Evolutionary conservation across 148 eudicot species (phyloP).

Genomic region (Rhododendron ferrugineum): DNA sequence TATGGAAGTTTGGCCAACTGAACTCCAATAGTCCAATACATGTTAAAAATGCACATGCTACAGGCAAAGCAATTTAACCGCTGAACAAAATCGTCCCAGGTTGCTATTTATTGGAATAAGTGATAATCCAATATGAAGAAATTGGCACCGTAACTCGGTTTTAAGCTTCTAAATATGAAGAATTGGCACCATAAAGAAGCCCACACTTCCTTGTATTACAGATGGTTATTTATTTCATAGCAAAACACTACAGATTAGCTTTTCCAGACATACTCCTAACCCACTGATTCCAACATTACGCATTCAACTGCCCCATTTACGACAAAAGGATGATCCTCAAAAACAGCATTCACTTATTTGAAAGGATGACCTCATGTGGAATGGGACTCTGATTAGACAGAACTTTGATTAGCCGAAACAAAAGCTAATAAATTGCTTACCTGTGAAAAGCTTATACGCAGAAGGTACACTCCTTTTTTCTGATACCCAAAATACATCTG

Average conservation of each 20-base stretch:
- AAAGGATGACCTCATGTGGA: not conserved
- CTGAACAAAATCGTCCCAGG: not conserved
- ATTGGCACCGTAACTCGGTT: not conserved
- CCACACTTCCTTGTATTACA: not conserved
- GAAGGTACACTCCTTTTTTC: conserved; percentile 53
- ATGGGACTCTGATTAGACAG: not conserved
- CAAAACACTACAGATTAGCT: not conserved
- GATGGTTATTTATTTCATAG: not conserved
- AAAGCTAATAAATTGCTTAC: conserved; percentile 17
- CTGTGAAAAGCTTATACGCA: conserved; percentile 73
- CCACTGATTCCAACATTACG: not conserved
- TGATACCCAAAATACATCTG: conserved; percentile 58
- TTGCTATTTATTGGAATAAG: not conserved
- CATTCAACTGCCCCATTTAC: not conserved
- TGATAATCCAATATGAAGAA: too few species aligned
- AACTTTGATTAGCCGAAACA: not conserved
- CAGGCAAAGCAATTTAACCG: not conserved
- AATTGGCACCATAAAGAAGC: not conserved
- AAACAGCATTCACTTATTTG: not conserved
- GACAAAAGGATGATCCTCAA: not conserved
- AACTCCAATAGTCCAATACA: not conserved
- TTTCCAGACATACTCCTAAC: not conserved
- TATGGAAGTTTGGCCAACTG: not conserved
- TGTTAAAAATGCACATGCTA: not conserved
- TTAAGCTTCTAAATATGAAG: not conserved